Percentiles rank a stretch among this genome's conserved stretches.
These are phyloP conservation scores for Ichthyophthirius multifiliis DNA, from an alignment of 169 alveolate species.

Conservation along the genomic window DNA sequence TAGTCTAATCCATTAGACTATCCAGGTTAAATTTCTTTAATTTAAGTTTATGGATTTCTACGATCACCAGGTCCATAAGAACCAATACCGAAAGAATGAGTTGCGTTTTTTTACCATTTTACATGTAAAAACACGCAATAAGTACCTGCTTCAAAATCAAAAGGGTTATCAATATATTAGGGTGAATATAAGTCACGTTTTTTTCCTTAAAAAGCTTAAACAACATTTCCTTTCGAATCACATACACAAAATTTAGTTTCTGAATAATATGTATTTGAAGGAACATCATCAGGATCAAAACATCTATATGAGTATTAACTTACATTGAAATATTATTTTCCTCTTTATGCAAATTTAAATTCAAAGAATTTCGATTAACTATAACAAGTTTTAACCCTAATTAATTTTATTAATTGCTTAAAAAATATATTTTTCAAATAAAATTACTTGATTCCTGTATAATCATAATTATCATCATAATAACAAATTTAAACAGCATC, in stretches of 20 bases:
- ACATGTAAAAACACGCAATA: background rate
- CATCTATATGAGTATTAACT: background rate
- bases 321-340: background rate
- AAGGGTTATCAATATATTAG: background rate
- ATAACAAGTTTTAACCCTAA: background rate
- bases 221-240: background rate
- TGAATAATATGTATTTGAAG: background rate
- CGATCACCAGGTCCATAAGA: background rate
- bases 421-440: background rate
- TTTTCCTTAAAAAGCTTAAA: background rate
- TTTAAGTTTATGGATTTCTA: no score
- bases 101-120: background rate
- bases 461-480: background rate
- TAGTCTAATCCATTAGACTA: background rate
- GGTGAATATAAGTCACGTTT: background rate
- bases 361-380: background rate
- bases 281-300: background rate
- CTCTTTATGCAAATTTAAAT: background rate
- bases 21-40: background rate
- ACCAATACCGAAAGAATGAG: background rate
- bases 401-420: background rate
- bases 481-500: constrained; percentile 15
- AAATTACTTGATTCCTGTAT: constrained; percentile 3
- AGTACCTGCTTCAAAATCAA: background rate
- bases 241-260: background rate